Evolutionary conservation across 768 basidiomycete species (phyloP).

Genomic region (Macrolepiota fuliginosa): DNA sequence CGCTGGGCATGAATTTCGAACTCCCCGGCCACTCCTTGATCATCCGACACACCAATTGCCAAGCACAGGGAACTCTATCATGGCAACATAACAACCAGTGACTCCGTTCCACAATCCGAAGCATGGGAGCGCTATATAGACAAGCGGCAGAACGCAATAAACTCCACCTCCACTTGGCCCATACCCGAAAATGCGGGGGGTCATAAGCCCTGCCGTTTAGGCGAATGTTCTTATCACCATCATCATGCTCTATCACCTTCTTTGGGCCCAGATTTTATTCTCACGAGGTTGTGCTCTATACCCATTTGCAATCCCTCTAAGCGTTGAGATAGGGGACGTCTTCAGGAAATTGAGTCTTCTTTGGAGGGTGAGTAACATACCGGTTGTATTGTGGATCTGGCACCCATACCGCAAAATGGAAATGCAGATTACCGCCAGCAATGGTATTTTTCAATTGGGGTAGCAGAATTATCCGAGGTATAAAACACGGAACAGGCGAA

Average conservation of each 20-base stretch:
- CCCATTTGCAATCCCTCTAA: no score
- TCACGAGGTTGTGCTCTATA: background rate
- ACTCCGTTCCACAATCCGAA: no score
- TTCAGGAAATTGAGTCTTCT: no score
- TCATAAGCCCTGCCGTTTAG: background rate
- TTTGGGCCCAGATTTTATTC: background rate
- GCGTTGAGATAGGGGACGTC: no score
- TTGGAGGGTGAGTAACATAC: no score
- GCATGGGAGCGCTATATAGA: no score
- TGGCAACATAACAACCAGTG: background rate
- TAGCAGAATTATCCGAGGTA: background rate
- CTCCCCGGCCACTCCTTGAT: background rate
- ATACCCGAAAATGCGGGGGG: background rate
- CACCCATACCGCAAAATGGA: no score
- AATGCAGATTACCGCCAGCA: no score
- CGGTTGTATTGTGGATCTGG: no score
- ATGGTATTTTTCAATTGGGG: no score
- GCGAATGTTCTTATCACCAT: background rate
- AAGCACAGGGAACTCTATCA: background rate
- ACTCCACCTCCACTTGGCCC: constrained; percentile 5
- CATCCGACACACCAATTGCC: background rate
- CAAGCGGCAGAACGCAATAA: background rate
- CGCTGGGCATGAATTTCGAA: no score
- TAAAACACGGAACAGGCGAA: background rate
- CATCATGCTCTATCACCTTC: background rate